A percentile compares a stretch with the other conserved stretches of the same genome.
Conservation (phyloP, 2,329 filamentous ascomycete genomes). For the Trichoderma atrobrunneum region DNA sequence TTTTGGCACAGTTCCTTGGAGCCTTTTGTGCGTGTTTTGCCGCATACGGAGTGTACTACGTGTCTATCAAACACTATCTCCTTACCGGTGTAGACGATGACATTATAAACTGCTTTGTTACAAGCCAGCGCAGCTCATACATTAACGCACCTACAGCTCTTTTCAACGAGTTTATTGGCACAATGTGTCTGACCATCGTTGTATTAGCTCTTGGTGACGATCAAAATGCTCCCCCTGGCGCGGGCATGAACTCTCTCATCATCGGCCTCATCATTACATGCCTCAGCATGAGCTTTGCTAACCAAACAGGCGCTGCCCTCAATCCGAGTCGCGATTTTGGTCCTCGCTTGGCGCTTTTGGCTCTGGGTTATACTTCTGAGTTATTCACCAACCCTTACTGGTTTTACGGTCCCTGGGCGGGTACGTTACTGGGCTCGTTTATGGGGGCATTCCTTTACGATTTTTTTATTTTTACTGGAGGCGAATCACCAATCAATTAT, state of each 20-base stretch:
- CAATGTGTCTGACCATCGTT: background rate
- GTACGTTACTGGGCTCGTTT: background rate
- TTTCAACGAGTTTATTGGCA: background rate
- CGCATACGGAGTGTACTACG: slow-evolving; percentile 1
- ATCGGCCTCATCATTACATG: background rate
- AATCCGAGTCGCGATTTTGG: background rate
- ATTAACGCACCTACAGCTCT: background rate
- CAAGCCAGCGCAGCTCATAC: background rate
- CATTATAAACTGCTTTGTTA: slow-evolving; percentile 4
- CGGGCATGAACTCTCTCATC: background rate
- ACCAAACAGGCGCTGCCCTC: background rate
- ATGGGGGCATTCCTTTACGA: slow-evolving; percentile 4
- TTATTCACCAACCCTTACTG: background rate
- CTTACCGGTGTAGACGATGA: background rate
- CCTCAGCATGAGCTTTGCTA: background rate
- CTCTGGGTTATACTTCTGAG: background rate
- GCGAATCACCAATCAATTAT: slow-evolving; percentile 4
- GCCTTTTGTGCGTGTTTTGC: slow-evolving; percentile 3
- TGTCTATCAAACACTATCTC: slow-evolving; percentile 6
- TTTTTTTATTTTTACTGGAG: slow-evolving; percentile 3
- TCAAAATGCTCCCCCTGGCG: background rate
- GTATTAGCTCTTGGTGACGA: background rate
- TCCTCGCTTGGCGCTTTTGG: background rate
- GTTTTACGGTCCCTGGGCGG: background rate
- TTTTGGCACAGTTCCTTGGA: background rate